A percentile compares a stretch with the other conserved stretches of the same genome.
Evolutionary conservation across 805 yeast species (phyloP).

Genomic region (Starmerella vitae): DNA sequence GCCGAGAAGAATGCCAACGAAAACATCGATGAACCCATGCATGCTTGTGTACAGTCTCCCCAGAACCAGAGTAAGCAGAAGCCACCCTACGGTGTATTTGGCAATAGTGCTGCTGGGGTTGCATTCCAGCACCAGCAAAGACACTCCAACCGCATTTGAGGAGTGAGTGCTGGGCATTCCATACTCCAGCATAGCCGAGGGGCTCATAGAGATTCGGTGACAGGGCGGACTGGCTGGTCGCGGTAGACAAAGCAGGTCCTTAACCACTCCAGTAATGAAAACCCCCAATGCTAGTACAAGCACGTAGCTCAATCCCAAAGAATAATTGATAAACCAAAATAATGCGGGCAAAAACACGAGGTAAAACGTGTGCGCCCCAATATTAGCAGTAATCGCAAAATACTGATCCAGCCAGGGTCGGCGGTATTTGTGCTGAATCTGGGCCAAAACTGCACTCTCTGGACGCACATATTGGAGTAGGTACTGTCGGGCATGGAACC

Average conservation of each 20-base stretch:
- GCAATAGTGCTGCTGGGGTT: slow-evolving; percentile 4
- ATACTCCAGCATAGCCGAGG: slow-evolving; percentile 83
- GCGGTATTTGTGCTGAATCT: slow-evolving; percentile 41
- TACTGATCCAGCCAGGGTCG: slow-evolving; percentile 47
- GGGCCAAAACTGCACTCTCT: slow-evolving; percentile 50
- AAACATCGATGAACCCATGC: slow-evolving; percentile 83
- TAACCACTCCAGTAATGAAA: slow-evolving; percentile 51
- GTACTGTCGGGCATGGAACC: slow-evolving; percentile 34
- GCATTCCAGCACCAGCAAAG: slow-evolving; percentile 33
- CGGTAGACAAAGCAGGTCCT: slow-evolving; percentile 80
- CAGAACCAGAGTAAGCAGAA: slow-evolving; percentile 49
- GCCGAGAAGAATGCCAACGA: slow-evolving; percentile 56
- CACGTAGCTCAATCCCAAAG: slow-evolving; percentile 45
- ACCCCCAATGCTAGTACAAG: slow-evolving; percentile 51
- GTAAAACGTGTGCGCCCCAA: slow-evolving; percentile 90
- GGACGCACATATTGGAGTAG: slow-evolving; percentile 44
- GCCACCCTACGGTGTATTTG: slow-evolving; percentile 25
- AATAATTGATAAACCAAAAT: slow-evolving; percentile 60
- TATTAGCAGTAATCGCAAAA: slow-evolving; percentile 75
- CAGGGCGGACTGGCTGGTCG: slow-evolving; percentile 88
- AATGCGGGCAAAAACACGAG: slow-evolving; percentile 78
- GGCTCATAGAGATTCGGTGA: slow-evolving; percentile 75
- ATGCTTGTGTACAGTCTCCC: slow-evolving; percentile 93
- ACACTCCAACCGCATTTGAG: slow-evolving; percentile 85
- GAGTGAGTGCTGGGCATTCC: slow-evolving; percentile 91